A percentile compares a stretch with the other conserved stretches of the same genome.
Evolutionary conservation across 2,329 filamentous ascomycete genomes (phyloP).

Genomic region (Colletotrichum liaoningense): DNA sequence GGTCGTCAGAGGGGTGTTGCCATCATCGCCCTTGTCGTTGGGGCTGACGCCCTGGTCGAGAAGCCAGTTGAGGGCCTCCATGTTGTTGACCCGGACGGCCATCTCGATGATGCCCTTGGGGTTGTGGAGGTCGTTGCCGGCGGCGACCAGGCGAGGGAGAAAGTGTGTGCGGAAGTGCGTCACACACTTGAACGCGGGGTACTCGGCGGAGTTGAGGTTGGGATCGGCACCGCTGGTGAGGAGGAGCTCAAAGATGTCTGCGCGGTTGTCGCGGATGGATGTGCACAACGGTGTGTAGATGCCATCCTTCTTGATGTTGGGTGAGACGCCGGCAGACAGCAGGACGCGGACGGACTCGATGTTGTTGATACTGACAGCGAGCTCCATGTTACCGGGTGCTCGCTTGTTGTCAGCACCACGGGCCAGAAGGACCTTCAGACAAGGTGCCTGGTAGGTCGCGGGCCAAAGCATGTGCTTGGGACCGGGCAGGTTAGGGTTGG

Average conservation of each 20-base stretch:
- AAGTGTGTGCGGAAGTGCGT: conserved; percentile 73
- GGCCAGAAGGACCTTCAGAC: conserved; percentile 67
- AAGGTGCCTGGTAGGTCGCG: conserved; percentile 67
- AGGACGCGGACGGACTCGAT: conserved; percentile 70
- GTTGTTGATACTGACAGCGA: conserved; percentile 72
- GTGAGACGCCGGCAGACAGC: conserved; percentile 68
- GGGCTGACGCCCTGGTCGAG: conserved; percentile 69
- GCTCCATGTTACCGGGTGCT: conserved; percentile 72
- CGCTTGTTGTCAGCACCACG: conserved; percentile 71
- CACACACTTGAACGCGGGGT: conserved; percentile 75
- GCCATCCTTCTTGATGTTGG: conserved; percentile 72
- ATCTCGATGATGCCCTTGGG: conserved; percentile 76
- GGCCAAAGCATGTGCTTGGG: conserved; percentile 78
- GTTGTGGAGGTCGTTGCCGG: conserved; percentile 67
- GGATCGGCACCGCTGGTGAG: conserved; percentile 69
- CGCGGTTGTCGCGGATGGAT: conserved; percentile 73
- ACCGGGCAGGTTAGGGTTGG: conserved; percentile 75
- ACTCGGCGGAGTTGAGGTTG: conserved; percentile 72
- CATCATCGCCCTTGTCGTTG: conserved; percentile 68
- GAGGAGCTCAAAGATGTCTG: conserved; percentile 71
- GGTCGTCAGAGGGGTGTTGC: conserved; percentile 72
- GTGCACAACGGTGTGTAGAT: conserved; percentile 77
- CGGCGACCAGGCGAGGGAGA: conserved; percentile 68
- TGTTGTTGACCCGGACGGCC: conserved; percentile 71
- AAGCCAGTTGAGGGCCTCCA: conserved; percentile 69